Evolutionary conservation across 768 basidiomycete species (phyloP).

Genomic region (Amanita inopinata): DNA sequence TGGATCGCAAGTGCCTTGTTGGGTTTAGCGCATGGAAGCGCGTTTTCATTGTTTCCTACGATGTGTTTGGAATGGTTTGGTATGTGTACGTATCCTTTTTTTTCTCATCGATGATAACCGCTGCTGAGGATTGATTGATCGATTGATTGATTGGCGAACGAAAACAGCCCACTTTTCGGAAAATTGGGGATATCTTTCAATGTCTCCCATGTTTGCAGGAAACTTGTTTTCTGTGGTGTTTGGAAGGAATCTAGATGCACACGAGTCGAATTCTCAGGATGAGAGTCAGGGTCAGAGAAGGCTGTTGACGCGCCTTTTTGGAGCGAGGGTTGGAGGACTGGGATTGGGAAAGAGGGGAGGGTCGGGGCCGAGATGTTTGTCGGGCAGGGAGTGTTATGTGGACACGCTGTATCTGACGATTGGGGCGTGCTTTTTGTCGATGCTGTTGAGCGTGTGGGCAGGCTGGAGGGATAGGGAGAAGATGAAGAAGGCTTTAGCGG

Average conservation of each 20-base stretch:
- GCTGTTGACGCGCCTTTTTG: no score
- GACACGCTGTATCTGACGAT: conserved; percentile 45
- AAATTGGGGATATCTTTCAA: conserved; percentile 75
- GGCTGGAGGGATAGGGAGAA: conserved; percentile 37
- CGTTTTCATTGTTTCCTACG: conserved; percentile 67
- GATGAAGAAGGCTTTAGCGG: conserved; percentile 13
- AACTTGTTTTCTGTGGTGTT: conserved; percentile 83
- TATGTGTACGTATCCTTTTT: conserved; percentile 42
- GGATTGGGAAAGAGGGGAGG: not conserved
- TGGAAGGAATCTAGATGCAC: conserved; percentile 71
- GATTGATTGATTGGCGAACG: not conserved
- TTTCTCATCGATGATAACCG: not conserved
- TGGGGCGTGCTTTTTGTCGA: conserved; percentile 33
- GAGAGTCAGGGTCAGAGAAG: no score
- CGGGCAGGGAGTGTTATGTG: conserved; percentile 52
- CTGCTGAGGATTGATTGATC: not conserved
- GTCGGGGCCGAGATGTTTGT: conserved; percentile 36
- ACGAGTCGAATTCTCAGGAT: conserved; percentile 24
- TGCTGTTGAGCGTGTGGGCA: conserved; percentile 41
- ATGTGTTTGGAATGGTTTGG: conserved; percentile 87
- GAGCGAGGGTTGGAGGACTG: no score
- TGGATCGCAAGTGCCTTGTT: conserved; percentile 51
- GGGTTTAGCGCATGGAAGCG: conserved; percentile 63
- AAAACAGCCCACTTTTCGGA: conserved; percentile 60
- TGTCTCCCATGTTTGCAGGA: conserved; percentile 69